Evolutionary conservation across 495 filamentous ascomycete species (phyloP), one percentile per base, ranked within the genome.

Genomic region (Hypoxylon subgilvum): DNA sequence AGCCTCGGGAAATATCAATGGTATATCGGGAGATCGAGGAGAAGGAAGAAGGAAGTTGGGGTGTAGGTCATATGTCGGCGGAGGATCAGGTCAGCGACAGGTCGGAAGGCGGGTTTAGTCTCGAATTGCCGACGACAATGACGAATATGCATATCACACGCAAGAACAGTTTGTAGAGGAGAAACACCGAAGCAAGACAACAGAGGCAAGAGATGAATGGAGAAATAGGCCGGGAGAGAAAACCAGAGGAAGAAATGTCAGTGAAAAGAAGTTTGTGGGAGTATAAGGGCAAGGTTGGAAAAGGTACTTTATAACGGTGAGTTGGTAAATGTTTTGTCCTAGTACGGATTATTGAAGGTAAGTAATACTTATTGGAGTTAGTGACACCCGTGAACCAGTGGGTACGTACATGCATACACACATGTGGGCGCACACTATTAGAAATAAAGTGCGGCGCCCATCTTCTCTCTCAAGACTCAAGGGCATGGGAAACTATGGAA

Each of bases 241-340:
- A 35, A 58, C 36, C 28, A 7, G 13, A 53, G 34, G 21, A n/a
- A 47, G 25, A 39, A 16, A 3, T 25, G 38, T 12, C 28, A 14
- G 25, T 27, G 31, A 3, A 38, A 8, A 38, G 13, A 44, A 53
- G 50, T 52, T 48, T 63, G 59, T 52, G 49, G 49, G 54, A 64
- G 34, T 54, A 64, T 47, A 43, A 52, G 25, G 45, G 35, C 42
- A 18, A 63, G 52, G 60, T 57, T 57, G 52, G 36, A 39, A 58
- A 40, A 40, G 43, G n/a, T n/a, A n/a, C n/a, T n/a, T n/a, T n/a
- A n/a, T 48, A 45, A 28, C 27, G 46, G 16, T 46, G 54, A 64
- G 53, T 64, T 64, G 61, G 53, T 53, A 64, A 64, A 58, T 64
- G 54, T 55, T 64, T 40, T 34, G 44, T 21, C 51, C 39, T 54